Base-by-base conservation (phyloP, 2,329 filamentous ascomycete species). In the Fusarium pseudograminearum region DNA sequence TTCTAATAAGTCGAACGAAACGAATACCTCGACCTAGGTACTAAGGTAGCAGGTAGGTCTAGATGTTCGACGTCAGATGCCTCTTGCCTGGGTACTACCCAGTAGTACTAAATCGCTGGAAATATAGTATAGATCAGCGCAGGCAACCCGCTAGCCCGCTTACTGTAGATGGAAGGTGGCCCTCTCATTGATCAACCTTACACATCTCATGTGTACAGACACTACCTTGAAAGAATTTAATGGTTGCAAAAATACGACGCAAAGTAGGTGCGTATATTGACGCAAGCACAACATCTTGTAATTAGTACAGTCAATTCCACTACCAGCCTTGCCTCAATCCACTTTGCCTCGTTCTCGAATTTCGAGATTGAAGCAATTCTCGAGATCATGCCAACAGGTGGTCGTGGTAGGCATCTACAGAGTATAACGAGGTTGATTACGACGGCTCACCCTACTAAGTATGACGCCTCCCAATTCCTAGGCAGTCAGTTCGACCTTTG, bases 31-130 rank as follows among this genome's bases (percentile, higher is more conserved):
- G 11, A 48, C n/a, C 26, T 33, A 30, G 28, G 26, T 28, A 28
- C 26, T 28, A 28, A 15, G 31, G 16, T 12, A 22, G 30, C 15
- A 12, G 8, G 24, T 22, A 24, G n/a, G 38, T 33, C 31, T 41
- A 66, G 40, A 44, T 56, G 57, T 51, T 64, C 31, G 24, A 64
- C 53, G 62, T 70, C 62, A 70, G 67, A 70, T 55, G 40, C 45
- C 48, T 63, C 54, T 70, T 55, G 45, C 36, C 36, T 38, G 28
- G 11, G 10, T 30, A 30, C 10, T 30, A 28, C 26, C 26, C 26
- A 12, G 28, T 30, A 12, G 28, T 30, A 30, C 28, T 30, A 30
- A 30, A 30, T 30, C 10, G 11, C 28, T 30, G 28, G 28, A 30
- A 30, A 30, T 30, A n/a, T n/a, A n/a, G n/a, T n/a, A n/a, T n/a